Evolutionary conservation across 2,329 filamentous ascomycete genomes (phyloP).

Genomic region (Sarocladiaceae sp.): DNA sequence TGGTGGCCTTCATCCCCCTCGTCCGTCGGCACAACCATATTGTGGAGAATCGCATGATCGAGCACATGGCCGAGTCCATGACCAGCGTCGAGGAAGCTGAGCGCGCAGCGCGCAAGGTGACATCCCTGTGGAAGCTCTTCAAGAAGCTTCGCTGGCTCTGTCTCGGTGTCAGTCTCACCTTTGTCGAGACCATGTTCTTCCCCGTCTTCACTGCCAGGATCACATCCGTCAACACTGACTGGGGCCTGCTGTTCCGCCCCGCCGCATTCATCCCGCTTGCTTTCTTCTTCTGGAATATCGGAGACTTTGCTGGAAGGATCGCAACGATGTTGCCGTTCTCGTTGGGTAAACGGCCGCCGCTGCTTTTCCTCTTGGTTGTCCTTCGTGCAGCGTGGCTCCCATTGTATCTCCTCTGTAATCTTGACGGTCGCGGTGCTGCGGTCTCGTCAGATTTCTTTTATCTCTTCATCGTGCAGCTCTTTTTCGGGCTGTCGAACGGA

Average conservation of each 20-base stretch:
- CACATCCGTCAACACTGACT: conserved; percentile 32
- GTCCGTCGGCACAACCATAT: conserved; percentile 55
- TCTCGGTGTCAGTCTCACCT: conserved; percentile 74
- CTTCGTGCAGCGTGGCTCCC: conserved; percentile 70
- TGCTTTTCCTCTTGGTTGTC: conserved; percentile 65
- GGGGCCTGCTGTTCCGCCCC: conserved; percentile 60
- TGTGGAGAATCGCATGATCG: conserved; percentile 43
- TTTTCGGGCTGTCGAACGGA: conserved; percentile 82
- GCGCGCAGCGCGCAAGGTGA: conserved; percentile 42
- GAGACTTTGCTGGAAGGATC: conserved; percentile 76
- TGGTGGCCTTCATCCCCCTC: conserved; percentile 73
- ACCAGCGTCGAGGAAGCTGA: conserved; percentile 50
- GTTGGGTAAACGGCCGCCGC: conserved; percentile 57
- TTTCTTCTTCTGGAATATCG: conserved; percentile 91
- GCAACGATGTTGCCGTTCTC: conserved; percentile 54
- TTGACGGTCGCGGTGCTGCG: conserved; percentile 68
- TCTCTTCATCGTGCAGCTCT: conserved; percentile 72
- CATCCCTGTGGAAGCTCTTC: conserved; percentile 61
- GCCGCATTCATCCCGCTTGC: conserved; percentile 82
- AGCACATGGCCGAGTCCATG: conserved; percentile 45
- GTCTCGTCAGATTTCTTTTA: conserved; percentile 86
- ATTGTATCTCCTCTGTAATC: conserved; percentile 85
- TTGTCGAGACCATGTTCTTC: conserved; percentile 87
- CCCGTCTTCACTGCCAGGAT: conserved; percentile 81
- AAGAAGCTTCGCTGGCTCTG: conserved; percentile 76